A percentile compares a stretch with the other conserved stretches of the same genome.
Evolutionary conservation across 768 basidiomycete species (phyloP).

Genomic region (Termitomyces sp.): DNA sequence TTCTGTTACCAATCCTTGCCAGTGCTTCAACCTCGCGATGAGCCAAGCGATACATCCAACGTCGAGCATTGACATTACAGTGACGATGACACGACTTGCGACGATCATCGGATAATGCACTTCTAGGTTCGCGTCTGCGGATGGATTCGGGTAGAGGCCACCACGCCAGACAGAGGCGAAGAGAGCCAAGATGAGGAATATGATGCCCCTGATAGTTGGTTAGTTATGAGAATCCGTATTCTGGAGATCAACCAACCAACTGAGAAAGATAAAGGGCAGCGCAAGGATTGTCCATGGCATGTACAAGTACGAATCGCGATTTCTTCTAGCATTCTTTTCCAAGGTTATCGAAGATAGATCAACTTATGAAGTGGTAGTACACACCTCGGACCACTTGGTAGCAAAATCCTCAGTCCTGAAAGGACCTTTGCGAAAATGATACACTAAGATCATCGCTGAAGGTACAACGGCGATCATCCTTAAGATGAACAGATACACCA

Average conservation of each 20-base stretch:
- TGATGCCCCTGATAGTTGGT: not conserved
- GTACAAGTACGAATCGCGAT: not conserved
- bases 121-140: not conserved
- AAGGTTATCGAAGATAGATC: not conserved
- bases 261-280: not conserved
- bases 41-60: too few relatives aligned
- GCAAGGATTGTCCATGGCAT: not conserved
- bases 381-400: not conserved
- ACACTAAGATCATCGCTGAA: not conserved
- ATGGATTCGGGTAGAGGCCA: not conserved
- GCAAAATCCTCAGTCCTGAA: not conserved
- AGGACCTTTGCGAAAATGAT: not conserved
- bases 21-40: not conserved
- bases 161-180: not conserved
- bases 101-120: not conserved
- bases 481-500: too few relatives aligned
- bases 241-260: not conserved
- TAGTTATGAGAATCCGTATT: not conserved
- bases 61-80: too few relatives aligned
- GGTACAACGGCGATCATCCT: not conserved
- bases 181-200: not conserved
- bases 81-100: too few relatives aligned
- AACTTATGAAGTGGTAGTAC: not conserved
- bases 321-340: not conserved
- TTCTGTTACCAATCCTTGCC: not conserved